Evolutionary conservation across 352 stramenopile genomes (phyloP).

Genomic region (Globisporangium echinulatum): DNA sequence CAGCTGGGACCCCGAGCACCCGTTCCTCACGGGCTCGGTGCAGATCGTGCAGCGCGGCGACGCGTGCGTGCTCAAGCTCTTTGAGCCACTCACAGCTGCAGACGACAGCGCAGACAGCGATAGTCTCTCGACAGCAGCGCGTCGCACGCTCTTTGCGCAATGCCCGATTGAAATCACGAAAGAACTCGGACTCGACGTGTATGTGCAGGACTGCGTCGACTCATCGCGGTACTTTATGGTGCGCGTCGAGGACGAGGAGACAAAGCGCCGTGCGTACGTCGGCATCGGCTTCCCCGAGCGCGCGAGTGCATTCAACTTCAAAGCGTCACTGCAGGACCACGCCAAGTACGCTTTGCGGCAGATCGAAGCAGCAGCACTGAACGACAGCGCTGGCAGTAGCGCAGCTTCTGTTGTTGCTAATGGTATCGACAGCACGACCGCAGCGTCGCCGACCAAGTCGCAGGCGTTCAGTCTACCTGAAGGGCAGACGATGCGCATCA

Average conservation of each 20-base stretch:
- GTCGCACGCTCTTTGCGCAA: constrained; percentile 59
- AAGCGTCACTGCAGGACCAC: constrained; percentile 78
- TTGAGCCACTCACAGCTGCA: constrained; percentile 38
- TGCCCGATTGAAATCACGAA: constrained; percentile 66
- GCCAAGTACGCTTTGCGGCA: constrained; percentile 71
- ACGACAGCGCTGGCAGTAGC: background rate
- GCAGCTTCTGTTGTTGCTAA: constrained; percentile 1
- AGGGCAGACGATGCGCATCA: constrained; percentile 74
- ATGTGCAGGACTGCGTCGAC: constrained; percentile 83
- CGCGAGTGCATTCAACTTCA: constrained; percentile 80
- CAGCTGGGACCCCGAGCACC: constrained; percentile 75
- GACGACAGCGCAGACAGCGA: constrained; percentile 2
- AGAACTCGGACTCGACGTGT: constrained; percentile 58
- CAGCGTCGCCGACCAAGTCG: constrained; percentile 16
- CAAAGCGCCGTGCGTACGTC: constrained; percentile 65
- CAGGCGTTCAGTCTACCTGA: constrained; percentile 60
- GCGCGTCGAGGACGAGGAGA: constrained; percentile 73
- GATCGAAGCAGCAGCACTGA: constrained; percentile 30
- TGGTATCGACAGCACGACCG: background rate
- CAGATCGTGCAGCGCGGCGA: constrained; percentile 70
- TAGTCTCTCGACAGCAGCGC: background rate
- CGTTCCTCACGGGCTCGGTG: constrained; percentile 69
- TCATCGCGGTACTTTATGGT: constrained; percentile 88
- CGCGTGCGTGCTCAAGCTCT: constrained; percentile 66
- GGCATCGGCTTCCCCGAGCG: constrained; percentile 78